A percentile compares a stretch with the other conserved stretches of the same genome.
These are phyloP conservation scores for Mycena latifolia DNA, from an alignment of 768 basidiomycete genomes.

Conservation along the genomic window DNA sequence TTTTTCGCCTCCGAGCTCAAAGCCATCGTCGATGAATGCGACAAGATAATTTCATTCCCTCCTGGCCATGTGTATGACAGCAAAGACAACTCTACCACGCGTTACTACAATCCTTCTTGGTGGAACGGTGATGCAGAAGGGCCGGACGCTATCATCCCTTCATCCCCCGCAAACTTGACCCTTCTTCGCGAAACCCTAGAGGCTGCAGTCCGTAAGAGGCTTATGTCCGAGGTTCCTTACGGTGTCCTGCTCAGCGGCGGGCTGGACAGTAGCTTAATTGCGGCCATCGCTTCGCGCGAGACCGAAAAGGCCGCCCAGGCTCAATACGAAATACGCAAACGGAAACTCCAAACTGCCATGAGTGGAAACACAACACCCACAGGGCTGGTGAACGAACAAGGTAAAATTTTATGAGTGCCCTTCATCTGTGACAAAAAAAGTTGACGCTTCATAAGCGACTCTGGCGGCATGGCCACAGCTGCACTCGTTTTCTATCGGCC, in stretches of 20 bases:
- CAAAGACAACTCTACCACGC: constrained; percentile 76
- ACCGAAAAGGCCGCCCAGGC: constrained; percentile 91
- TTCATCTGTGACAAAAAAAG: constrained; percentile 5
- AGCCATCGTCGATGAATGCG: constrained; percentile 90
- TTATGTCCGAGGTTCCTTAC: constrained; percentile 99
- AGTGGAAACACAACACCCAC: constrained; percentile 73
- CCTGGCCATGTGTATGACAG: constrained; percentile 98
- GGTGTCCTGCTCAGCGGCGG: constrained; percentile 97
- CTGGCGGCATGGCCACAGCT: constrained; percentile 94
- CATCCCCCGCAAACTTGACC: constrained; percentile 71
- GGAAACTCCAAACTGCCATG: constrained; percentile 62
- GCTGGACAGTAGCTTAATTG: constrained; percentile 95
- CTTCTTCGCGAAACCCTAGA: constrained; percentile 87
- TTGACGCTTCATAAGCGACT: constrained; percentile 59
- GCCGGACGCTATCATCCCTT: constrained; percentile 66
- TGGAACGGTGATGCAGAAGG: constrained; percentile 85
- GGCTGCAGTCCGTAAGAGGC: constrained; percentile 90
- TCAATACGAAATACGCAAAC: constrained; percentile 79
- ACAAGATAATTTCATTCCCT: constrained; percentile 95
- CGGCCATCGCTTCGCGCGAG: constrained; percentile 93
- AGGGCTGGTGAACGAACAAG: constrained; percentile 62
- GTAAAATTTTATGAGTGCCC: constrained; percentile 50
- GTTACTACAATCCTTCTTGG: constrained; percentile 94
- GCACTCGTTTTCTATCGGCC: constrained; percentile 97
- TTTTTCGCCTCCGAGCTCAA: constrained; percentile 99